Conservation (phyloP, 2,329 filamentous ascomycete genomes). For the Pestalotiopsis sp. region DNA sequence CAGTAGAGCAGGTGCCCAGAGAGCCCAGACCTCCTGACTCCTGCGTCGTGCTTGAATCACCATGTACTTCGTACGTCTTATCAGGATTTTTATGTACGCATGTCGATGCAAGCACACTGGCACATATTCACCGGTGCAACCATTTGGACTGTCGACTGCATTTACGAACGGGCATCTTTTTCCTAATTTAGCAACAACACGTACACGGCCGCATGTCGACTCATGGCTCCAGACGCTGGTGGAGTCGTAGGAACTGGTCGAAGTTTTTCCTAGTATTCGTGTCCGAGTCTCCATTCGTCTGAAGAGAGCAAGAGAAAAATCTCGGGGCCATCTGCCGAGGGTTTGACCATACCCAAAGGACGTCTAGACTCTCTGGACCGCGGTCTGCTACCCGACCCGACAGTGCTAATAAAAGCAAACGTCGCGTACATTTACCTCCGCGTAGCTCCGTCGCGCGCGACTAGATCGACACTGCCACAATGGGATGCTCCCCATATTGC, state of each 20-base stretch:
- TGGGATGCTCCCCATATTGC: background rate
- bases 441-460: background rate
- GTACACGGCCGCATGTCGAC: background rate
- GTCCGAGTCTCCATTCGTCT: background rate
- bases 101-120: background rate
- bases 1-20: background rate
- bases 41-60: background rate
- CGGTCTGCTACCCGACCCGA: background rate
- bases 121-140: background rate
- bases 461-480: conserved; percentile 3
- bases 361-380: background rate
- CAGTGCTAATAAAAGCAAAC: no score
- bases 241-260: background rate
- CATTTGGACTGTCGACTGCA: background rate
- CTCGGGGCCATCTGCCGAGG: background rate
- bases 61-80: background rate
- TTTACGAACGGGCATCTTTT: background rate
- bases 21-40: background rate
- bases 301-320: background rate
- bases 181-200: background rate
- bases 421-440: background rate
- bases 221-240: background rate
- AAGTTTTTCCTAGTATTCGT: background rate
- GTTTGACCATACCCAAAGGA: background rate
- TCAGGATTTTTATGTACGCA: background rate